Conservation (phyloP, 306 rosid species). For the Quercus aquifolioides region DNA sequence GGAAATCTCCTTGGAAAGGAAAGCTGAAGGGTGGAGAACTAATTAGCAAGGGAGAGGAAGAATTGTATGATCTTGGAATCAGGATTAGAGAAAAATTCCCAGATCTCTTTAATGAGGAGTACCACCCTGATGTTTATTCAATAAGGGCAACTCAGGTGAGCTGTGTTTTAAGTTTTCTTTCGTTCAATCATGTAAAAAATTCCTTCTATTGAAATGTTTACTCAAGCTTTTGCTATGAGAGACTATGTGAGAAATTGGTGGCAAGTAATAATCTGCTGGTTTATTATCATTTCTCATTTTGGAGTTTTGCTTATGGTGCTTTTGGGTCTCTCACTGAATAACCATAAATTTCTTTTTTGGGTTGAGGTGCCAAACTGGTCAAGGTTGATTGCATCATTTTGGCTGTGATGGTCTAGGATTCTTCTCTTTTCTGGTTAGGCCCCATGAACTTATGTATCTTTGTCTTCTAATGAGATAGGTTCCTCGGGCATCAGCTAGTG, state of each 20-base stretch:
- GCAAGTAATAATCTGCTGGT: background rate
- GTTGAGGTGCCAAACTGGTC: background rate
- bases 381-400: background rate
- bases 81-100: constrained; percentile 65
- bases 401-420: background rate
- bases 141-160: constrained; percentile 77
- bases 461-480: constrained; percentile 42
- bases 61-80: constrained; percentile 69
- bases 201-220: background rate
- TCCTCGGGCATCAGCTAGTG: constrained; percentile 97
- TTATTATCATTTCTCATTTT: background rate
- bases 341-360: background rate
- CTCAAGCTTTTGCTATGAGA: background rate
- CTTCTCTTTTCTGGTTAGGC: background rate
- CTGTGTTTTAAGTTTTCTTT: constrained; percentile 3
- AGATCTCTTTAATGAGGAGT: constrained; percentile 65
- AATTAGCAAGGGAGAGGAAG: constrained; percentile 67
- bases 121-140: constrained; percentile 78
- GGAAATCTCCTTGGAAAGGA: constrained; percentile 94
- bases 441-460: constrained; percentile 9
- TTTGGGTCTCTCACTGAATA: background rate
- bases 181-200: background rate
- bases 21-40: constrained; percentile 72
- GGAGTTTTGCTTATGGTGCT: background rate
- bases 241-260: background rate